Evolutionary conservation across 2,329 filamentous ascomycete species (phyloP), one percentile per base, ranked within the genome.

Genomic region (Fusarium dimerum): DNA sequence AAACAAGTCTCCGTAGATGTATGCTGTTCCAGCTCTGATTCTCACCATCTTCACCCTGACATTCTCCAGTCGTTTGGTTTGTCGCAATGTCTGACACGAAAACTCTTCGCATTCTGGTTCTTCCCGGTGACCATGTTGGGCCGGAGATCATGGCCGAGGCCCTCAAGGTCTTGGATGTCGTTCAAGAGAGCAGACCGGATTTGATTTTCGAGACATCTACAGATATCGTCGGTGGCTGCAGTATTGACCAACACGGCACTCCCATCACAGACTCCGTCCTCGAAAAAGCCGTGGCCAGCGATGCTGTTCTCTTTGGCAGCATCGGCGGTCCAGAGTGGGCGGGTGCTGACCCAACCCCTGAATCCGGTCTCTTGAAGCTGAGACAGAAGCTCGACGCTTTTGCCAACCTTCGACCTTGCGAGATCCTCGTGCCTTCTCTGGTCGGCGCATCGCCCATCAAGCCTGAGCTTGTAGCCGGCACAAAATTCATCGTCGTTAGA

Each of bases 391-490:
- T 78, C 32, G 68, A 78, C 46, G 77, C 76, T 7, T 81, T 79
- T 54, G 78, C 77, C 43, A 81, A 81, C 53, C 60, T 81, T 18
- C 71, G 78, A 0, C 78, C 78, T 1, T 80, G 77, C 59, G 72
- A 74, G 41, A 71, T 76, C 43, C 72, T 78, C 17, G 73, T 74
- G 2, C 72, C 72, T 1, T 73, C 75, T 3, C 62, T 74, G 0
- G 65, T 73, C 13, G 66, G 68, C 7, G 64, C 71, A 15, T 76
- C 73, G 1, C 76, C 78, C 1, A 70, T 81, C 52, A 79, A 77
- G 55, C 57, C 70, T 2, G 72, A 75, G 8, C 66, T 78, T 16
- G 75, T 78, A 20, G 56, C 62, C 1, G 78, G 74, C 6, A 75
- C 76, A 16, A 73, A 78, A 51, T 78, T 80, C 58, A 73, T 79